Conservation (phyloP, 305 asterid species). For the Fraxinus albicans region DNA sequence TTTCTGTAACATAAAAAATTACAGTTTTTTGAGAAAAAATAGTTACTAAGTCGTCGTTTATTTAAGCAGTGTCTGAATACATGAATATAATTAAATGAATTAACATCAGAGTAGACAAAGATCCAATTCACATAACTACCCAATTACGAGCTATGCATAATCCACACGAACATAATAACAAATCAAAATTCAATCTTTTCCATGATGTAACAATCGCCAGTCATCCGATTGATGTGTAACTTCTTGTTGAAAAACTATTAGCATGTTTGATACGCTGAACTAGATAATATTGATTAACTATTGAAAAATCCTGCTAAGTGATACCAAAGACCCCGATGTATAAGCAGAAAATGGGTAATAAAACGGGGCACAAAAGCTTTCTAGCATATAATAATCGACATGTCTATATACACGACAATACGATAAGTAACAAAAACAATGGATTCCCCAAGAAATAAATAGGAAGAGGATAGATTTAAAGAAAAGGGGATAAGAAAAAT, state of each 20-base stretch:
- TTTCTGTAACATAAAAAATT: neutral
- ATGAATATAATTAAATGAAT: neutral
- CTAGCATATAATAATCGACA: slow-evolving; percentile 24
- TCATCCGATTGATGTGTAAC: neutral
- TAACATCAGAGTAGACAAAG: neutral
- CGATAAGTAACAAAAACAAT: slow-evolving; percentile 27
- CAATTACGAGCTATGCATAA: neutral
- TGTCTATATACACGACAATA: slow-evolving; percentile 44
- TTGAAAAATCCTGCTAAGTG: neutral
- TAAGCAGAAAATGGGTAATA: neutral
- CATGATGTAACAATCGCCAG: neutral
- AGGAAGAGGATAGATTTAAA: slow-evolving; percentile 3
- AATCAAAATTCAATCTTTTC: neutral
- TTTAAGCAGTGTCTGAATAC: neutral
- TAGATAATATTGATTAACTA: neutral
- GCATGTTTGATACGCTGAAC: neutral
- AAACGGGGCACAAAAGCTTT: neutral
- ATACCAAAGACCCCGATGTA: neutral
- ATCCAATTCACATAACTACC: neutral
- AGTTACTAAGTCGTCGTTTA: neutral
- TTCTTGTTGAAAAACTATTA: neutral
- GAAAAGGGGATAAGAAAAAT: slow-evolving; percentile 12
- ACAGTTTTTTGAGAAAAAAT: neutral
- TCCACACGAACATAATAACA: neutral
- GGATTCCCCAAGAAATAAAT: slow-evolving; percentile 24